A percentile compares a stretch with the other conserved stretches of the same genome.
Evolutionary conservation across 176 grass and related monocot genomes (phyloP).

Genomic region (Dactylis glomerata): DNA sequence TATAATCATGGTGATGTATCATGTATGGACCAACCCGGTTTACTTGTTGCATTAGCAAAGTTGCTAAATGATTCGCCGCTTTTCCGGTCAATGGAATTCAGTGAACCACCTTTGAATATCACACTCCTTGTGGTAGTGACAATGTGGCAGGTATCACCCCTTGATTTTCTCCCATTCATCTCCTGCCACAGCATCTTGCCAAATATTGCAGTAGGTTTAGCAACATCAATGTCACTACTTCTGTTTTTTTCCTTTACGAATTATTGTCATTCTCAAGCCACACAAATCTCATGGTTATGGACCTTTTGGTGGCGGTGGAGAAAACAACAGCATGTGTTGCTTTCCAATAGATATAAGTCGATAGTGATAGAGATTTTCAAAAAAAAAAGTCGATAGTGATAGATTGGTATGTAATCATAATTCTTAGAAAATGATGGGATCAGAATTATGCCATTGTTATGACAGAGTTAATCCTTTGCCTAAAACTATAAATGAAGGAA

Average conservation of each 20-base stretch:
- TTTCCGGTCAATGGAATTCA: constrained; percentile 14
- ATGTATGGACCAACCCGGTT: not conserved
- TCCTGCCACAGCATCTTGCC: not conserved
- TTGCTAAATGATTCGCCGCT: constrained; percentile 12
- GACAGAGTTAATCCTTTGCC: not conserved
- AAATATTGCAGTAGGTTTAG: constrained; percentile 6
- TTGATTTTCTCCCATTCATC: not conserved
- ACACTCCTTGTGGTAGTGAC: not conserved
- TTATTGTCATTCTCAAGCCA: constrained; percentile 1
- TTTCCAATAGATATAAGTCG: constrained; percentile 17
- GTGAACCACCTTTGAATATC: constrained; percentile 20
- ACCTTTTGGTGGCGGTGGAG: constrained; percentile 13
- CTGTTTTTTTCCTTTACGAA: not conserved
- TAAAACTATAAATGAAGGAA: not conserved
- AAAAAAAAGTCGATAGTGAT: not conserved
- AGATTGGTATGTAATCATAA: not conserved
- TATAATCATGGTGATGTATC: not conserved
- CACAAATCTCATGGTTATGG: not conserved
- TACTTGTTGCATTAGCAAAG: constrained; percentile 27
- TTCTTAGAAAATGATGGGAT: not conserved
- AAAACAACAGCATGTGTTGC: not conserved
- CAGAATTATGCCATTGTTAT: constrained; percentile 17
- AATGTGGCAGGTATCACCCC: constrained; percentile 5
- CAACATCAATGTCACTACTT: not conserved
- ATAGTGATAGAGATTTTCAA: not conserved